phyloP scores from a whole-genome alignment of 2,329 filamentous ascomycete genomes.

The Cladosporium halotolerans region DNA sequence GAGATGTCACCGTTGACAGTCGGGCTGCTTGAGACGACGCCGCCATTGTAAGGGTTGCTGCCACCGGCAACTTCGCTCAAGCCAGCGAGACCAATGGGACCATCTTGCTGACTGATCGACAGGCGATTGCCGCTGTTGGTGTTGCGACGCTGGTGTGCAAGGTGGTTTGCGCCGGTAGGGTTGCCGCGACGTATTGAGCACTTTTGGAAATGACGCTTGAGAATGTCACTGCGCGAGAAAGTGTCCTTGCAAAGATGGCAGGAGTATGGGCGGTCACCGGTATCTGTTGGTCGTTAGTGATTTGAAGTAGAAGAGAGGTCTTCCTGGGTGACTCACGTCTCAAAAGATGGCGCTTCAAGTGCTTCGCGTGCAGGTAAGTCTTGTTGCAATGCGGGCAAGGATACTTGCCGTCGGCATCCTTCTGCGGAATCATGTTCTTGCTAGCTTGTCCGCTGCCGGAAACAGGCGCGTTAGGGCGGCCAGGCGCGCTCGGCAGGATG shows the following conservation, averaged over 20 bases:
- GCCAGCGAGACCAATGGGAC: constrained; percentile 30
- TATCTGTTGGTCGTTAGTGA: constrained; percentile 58
- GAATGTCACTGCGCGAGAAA: constrained; percentile 93
- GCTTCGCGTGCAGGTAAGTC: constrained; percentile 95
- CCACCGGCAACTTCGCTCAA: constrained; percentile 28
- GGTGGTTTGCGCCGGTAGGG: constrained; percentile 86
- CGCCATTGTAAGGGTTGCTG: constrained; percentile 22
- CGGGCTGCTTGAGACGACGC: constrained; percentile 28
- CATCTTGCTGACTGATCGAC: constrained; percentile 31
- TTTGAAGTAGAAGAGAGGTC: constrained; percentile 7
- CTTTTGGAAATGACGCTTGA: constrained; percentile 99
- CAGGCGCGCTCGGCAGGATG: constrained; percentile 84
- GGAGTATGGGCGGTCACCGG: constrained; percentile 95
- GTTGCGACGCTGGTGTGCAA: constrained; percentile 60
- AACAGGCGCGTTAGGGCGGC: constrained; percentile 69
- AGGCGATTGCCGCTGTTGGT: constrained; percentile 37
- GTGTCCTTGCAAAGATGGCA: constrained; percentile 97
- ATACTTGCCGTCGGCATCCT: constrained; percentile 96
- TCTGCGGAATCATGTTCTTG: constrained; percentile 83
- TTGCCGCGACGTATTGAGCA: constrained; percentile 95
- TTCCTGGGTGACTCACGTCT: constrained; percentile 65
- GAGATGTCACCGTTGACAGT: constrained; percentile 38
- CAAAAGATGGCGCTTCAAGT: constrained; percentile 90
- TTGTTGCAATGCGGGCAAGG: constrained; percentile 97
- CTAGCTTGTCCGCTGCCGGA: constrained; percentile 51